These are phyloP conservation scores for Chaetomiaceae sp. DNA, from an alignment of 2,329 filamentous ascomycete genomes.

Conservation along the genomic window DNA sequence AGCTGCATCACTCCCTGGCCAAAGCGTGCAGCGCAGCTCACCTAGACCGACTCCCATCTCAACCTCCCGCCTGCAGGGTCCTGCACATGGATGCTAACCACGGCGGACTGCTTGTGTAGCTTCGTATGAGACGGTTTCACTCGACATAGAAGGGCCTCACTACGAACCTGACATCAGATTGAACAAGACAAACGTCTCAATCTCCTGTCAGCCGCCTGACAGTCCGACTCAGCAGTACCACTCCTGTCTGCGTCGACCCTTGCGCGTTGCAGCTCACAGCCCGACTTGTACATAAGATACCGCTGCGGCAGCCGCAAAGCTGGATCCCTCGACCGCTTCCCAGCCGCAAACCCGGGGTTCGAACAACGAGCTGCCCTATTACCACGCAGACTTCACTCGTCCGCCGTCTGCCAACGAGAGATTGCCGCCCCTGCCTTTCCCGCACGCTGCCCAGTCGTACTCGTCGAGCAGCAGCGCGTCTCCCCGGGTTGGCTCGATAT, in stretches of 20 bases:
- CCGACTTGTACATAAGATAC: background rate
- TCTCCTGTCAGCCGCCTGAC: no score
- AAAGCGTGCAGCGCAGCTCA: background rate
- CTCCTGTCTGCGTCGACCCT: no score
- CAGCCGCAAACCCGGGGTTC: slow-evolving; percentile 76
- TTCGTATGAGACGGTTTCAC: no score
- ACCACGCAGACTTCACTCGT: slow-evolving; percentile 61
- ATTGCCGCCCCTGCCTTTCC: slow-evolving; percentile 66
- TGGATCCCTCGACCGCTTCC: slow-evolving; percentile 87
- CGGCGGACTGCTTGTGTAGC: no score
- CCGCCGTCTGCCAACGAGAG: slow-evolving; percentile 68
- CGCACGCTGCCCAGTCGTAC: slow-evolving; percentile 64
- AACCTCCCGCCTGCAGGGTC: no score
- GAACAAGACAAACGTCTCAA: no score
- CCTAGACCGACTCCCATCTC: no score
- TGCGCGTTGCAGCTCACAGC: no score
- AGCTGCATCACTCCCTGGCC: background rate
- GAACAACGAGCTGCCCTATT: slow-evolving; percentile 62
- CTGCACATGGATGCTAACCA: no score
- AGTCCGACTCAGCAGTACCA: no score
- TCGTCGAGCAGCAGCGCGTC: slow-evolving; percentile 69
- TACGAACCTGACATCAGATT: no score
- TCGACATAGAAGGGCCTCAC: no score
- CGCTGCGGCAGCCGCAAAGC: slow-evolving; percentile 68
- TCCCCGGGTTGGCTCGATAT: slow-evolving; percentile 71